Conservation (phyloP, 2,329 filamentous ascomycete genomes). For the Fulvia fulva region DNA sequence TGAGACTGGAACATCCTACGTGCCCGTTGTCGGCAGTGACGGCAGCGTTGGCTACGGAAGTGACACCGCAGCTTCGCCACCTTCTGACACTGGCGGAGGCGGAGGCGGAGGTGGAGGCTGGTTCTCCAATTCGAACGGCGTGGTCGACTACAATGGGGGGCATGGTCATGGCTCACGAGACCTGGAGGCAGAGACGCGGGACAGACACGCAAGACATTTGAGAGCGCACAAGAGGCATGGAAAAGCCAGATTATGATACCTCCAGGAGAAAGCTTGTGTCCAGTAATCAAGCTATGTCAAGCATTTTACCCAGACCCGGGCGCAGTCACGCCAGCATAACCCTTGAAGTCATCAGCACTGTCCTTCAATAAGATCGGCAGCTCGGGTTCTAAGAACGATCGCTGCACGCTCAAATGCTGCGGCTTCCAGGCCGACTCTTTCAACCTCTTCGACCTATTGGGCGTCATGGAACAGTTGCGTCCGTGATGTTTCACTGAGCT, state of each 20-base stretch:
- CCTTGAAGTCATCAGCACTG: constrained; percentile 13
- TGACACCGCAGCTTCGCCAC: not conserved
- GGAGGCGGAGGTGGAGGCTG: constrained; percentile 13
- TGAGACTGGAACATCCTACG: not conserved
- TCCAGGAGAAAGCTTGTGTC: not conserved
- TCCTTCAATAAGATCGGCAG: constrained; percentile 34
- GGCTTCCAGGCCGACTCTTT: constrained; percentile 42
- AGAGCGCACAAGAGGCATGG: constrained; percentile 24
- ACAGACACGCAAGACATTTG: constrained; percentile 23
- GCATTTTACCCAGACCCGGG: constrained; percentile 1
- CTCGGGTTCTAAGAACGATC: constrained; percentile 39
- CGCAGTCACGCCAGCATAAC: constrained; percentile 10
- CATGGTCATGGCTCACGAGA: not conserved
- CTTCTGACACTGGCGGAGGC: constrained; percentile 6
- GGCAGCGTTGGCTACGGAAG: constrained; percentile 4
- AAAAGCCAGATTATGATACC: constrained; percentile 2
- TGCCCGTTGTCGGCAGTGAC: constrained; percentile 7
- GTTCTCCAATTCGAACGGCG: constrained; percentile 7
- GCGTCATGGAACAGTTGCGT: no score
- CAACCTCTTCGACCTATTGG: constrained; percentile 39
- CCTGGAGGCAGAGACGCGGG: constrained; percentile 17
- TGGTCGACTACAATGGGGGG: constrained; percentile 2
- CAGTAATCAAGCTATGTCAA: not conserved
- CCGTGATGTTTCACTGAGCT: no score
- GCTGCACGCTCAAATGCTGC: constrained; percentile 36